Base-by-base conservation (phyloP, 495 filamentous ascomycete species). In the Usnea hakonensis region DNA sequence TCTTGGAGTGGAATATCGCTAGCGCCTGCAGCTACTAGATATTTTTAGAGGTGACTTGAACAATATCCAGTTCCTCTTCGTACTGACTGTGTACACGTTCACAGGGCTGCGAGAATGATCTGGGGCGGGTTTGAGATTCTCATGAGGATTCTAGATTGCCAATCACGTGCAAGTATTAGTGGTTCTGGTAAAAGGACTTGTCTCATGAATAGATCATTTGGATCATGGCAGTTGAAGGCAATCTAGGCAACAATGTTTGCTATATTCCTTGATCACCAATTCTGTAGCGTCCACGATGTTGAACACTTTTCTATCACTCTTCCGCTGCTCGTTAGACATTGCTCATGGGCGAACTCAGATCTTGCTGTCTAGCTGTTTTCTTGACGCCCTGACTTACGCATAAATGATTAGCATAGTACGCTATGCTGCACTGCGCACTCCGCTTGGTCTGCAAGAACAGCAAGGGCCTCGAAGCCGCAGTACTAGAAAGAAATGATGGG, bases 291-390 rank as follows among this genome's bases (percentile, higher is more conserved):
- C n/a, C n/a, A 1, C 1, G n/a, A 21, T 35, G 26, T 35, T 17
- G 7, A 30, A 13, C 2, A n/a, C 19, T 46, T 35, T 9, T 60
- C 4, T 44, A 5, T 30, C 14, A 10, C n/a, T 60, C 40, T 36
- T 11, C 19, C 11, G 37, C 30, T 32, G 19, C 37, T 30, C 26
- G 28, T 36, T 23, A 60, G 13, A 26, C 32, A 17, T 23, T 33
- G 26, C 33, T 23, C 43, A 30, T 23, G 11, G 6, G 6, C n/a
- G 17, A 21, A 5, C 36, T 61, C 46, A 35, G 19, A 38, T 14
- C 13, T 32, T 30, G 38, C 55, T 32, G 7, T 55, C 62, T 62
- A 62, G 50, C 52, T 62, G 50, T 62, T 46, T n/a, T 56, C 16
- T 38, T 44, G 28, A 21, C 60, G 60, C 60, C 60, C 53, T 55